These are phyloP conservation scores for Mycena latifolia DNA, from an alignment of 768 basidiomycete genomes.

Conservation along the genomic window DNA sequence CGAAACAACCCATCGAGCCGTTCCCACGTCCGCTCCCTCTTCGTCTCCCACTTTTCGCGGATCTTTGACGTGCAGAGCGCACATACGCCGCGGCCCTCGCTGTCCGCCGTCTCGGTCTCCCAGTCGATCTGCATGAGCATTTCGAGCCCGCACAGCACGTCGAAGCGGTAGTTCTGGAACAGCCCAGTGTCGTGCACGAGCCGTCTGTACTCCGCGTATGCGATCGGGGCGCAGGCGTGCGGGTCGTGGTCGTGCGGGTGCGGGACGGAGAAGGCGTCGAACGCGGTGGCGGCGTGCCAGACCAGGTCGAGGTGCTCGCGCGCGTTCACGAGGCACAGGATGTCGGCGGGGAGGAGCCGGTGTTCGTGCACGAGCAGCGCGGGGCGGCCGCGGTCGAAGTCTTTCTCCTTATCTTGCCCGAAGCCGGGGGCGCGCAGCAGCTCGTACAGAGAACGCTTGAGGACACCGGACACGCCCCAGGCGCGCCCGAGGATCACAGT, in stretches of 20 bases:
- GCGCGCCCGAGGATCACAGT: conserved; percentile 46
- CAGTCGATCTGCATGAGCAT: conserved; percentile 39
- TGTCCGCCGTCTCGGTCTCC: conserved; percentile 39
- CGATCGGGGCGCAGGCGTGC: background rate
- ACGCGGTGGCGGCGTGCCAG: conserved; percentile 27
- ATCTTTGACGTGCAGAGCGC: conserved; percentile 13
- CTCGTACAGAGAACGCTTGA: conserved; percentile 53
- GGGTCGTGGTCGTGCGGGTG: background rate
- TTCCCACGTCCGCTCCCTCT: conserved; percentile 22
- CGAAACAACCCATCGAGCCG: conserved; percentile 13
- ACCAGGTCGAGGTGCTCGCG: conserved; percentile 33
- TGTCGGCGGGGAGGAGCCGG: conserved; percentile 14
- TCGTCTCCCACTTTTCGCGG: conserved; percentile 9
- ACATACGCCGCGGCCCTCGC: conserved; percentile 41
- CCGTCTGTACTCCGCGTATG: background rate
- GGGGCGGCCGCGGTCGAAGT: background rate
- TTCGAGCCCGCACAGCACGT: conserved; percentile 48
- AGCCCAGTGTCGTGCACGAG: conserved; percentile 36
- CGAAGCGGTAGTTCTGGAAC: conserved; percentile 43
- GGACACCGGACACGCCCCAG: conserved; percentile 41
- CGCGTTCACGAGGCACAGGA: conserved; percentile 21
- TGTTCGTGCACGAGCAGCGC: background rate
- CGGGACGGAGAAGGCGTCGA: conserved; percentile 6
- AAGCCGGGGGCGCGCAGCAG: conserved; percentile 44
- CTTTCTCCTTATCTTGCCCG: conserved; percentile 35